Conservation (phyloP, 495 filamentous ascomycete genomes). For the Rhypophila decipiens region DNA sequence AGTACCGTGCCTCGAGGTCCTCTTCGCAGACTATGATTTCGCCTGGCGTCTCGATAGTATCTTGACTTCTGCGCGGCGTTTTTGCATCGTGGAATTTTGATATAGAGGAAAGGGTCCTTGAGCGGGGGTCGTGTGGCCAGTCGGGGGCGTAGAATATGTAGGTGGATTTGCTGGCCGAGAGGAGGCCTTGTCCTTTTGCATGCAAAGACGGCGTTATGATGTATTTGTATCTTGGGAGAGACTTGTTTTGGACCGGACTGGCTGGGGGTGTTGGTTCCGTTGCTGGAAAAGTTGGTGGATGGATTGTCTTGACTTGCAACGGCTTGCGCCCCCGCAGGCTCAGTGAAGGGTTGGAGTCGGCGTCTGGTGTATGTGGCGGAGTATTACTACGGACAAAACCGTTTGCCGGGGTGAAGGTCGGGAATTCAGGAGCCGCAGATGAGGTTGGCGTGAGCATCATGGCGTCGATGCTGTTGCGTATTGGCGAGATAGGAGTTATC, state of each 20-base stretch:
- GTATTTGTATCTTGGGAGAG: slow-evolving; percentile 1
- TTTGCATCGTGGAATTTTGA: background rate
- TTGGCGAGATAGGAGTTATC: too few relatives aligned
- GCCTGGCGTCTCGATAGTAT: too few relatives aligned
- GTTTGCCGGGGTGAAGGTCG: background rate
- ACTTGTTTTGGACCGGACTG: background rate
- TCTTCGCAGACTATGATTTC: background rate
- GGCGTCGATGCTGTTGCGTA: slow-evolving; percentile 7
- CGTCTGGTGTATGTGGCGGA: too few relatives aligned
- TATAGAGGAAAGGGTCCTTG: background rate
- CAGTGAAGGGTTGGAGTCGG: too few relatives aligned
- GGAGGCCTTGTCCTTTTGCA: too few relatives aligned
- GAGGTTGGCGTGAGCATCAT: slow-evolving; percentile 7
- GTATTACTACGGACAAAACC: background rate
- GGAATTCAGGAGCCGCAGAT: background rate
- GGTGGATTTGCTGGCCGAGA: too few relatives aligned
- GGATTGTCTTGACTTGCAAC: too few relatives aligned
- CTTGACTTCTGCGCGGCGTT: background rate
- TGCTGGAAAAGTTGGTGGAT: too few relatives aligned
- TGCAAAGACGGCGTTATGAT: background rate
- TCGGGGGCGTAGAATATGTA: slow-evolving; percentile 5
- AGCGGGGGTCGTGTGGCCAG: slow-evolving; percentile 2
- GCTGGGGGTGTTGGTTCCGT: background rate
- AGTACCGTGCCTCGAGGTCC: slow-evolving; percentile 5
- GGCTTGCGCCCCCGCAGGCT: too few relatives aligned